phyloP scores from a whole-genome alignment of 495 filamentous ascomycete genomes.

The Hypomontagnella monticulosa region DNA sequence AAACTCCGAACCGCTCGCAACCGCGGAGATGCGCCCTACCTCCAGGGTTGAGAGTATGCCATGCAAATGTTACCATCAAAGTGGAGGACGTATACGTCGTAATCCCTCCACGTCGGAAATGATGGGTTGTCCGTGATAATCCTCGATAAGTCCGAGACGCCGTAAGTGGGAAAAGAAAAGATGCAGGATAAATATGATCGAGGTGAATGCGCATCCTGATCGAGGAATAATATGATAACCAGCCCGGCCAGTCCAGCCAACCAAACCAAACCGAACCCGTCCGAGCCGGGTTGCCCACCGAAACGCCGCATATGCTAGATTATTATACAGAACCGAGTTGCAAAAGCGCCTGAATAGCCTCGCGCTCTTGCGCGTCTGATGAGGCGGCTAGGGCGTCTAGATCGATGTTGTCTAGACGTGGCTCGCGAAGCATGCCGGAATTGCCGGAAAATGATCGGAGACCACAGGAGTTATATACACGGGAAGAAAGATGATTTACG shows the following conservation, averaged over 20 bases:
- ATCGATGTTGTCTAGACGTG: conserved; percentile 58
- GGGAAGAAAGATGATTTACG: conserved; percentile 51
- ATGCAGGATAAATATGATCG: conserved; percentile 38
- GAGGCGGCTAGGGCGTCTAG: conserved; percentile 61
- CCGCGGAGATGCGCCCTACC: conserved; percentile 38
- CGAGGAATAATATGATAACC: conserved; percentile 39
- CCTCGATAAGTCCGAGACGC: conserved; percentile 35
- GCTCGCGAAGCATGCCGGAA: conserved; percentile 59
- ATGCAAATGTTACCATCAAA: conserved; percentile 41
- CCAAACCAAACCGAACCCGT: conserved; percentile 34
- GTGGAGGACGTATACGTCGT: conserved; percentile 25
- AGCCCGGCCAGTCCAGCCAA: conserved; percentile 38
- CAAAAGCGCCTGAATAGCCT: conserved; percentile 84
- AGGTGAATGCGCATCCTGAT: conserved; percentile 34
- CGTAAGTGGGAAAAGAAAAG: conserved; percentile 27
- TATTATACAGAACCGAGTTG: conserved; percentile 88
- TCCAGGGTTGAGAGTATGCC: conserved; percentile 38
- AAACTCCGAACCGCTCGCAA: conserved; percentile 46
- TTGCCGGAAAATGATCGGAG: conserved; percentile 59
- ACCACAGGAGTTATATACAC: conserved; percentile 58
- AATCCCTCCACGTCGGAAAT: conserved; percentile 27
- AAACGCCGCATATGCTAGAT: conserved; percentile 60
- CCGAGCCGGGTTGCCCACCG: conserved; percentile 36
- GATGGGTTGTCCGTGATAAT: conserved; percentile 20
- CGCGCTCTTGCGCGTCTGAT: conserved; percentile 77